These are phyloP conservation scores for Collybiopsis luxurians DNA, from an alignment of 768 basidiomycete genomes.

Conservation along the genomic window DNA sequence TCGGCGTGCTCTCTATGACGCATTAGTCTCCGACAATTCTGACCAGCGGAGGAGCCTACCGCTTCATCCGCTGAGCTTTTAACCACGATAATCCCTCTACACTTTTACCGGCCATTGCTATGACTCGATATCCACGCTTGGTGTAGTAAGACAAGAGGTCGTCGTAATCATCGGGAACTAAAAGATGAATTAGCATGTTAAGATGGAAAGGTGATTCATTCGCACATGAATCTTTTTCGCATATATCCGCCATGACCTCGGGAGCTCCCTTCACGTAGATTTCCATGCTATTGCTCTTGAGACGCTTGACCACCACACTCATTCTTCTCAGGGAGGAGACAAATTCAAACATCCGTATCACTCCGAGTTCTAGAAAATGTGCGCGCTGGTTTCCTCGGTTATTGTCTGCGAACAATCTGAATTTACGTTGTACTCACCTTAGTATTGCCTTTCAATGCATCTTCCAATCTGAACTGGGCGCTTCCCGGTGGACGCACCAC, in stretches of 20 bases:
- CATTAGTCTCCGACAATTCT: constrained; percentile 17
- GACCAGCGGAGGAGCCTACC: constrained; percentile 52
- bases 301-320: constrained; percentile 96
- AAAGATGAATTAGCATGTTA: not conserved
- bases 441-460: constrained; percentile 81
- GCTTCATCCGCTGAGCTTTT: constrained; percentile 93
- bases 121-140: constrained; percentile 93
- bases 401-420: constrained; percentile 9
- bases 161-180: constrained; percentile 96
- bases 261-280: constrained; percentile 99
- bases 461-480: constrained; percentile 85
- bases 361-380: constrained; percentile 95
- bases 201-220: constrained; percentile 8
- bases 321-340: constrained; percentile 90
- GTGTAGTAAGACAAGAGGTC: constrained; percentile 97
- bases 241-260: constrained; percentile 96
- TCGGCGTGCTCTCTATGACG: constrained; percentile 86
- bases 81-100: constrained; percentile 94
- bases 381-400: constrained; percentile 61
- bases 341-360: constrained; percentile 95
- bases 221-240: constrained; percentile 88
- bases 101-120: constrained; percentile 96
- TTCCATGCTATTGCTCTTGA: constrained; percentile 95
- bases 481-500: constrained; percentile 97
- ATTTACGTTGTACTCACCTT: constrained; percentile 50